Evolutionary conservation across 2,329 filamentous ascomycete species (phyloP), one percentile per base, ranked within the genome.

Genomic region (Stagonosporopsis chrysanthemi): DNA sequence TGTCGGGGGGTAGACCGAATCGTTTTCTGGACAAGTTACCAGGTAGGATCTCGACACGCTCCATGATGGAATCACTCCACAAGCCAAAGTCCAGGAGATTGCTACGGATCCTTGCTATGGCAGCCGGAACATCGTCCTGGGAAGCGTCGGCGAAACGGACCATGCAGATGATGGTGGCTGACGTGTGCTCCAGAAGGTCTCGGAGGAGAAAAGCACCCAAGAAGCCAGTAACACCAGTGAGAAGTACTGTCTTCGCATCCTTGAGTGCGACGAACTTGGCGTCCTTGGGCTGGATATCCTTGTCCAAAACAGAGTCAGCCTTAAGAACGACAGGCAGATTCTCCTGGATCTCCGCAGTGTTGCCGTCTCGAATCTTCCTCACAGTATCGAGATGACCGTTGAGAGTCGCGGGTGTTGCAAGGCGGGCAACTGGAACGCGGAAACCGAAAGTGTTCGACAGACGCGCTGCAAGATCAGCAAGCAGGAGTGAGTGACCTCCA

Each of bases 31-130:
- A 86, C 40, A 94, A 72, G 70, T 92, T 92, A 40, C 89, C 90
- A 0, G 89, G 87, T 8, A 93, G 77, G 31, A 93, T 86, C 67
- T 92, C 88, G 48, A 93, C 87, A 8, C 90, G 88, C 69, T 93
- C 90, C 72, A 92, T 86, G 67, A 93, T 88, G 0, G 84, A 85
- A 68, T 93, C 90, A 49, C 86, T 83, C 90, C 90, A 94, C 1
- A 93, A 79, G 1, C 90, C 90, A 17, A 92, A 79, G 63, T 92
- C 90, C n/a, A 93, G 83, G 19, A 93, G 78, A 67, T 93, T 92
- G 70, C 86, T 86, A 31, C 90, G 87, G 57, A 94, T 83, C 58
- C 90, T 84, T 3, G 90, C 88, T 69, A 92, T 86, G 63, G 88
- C 89, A 1, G 84, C 85, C 3, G 89, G 83, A 14, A 83, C 79